These are phyloP conservation scores for Trichoderma sp. DNA, from an alignment of 2,329 filamentous ascomycete species.

Conservation along the genomic window DNA sequence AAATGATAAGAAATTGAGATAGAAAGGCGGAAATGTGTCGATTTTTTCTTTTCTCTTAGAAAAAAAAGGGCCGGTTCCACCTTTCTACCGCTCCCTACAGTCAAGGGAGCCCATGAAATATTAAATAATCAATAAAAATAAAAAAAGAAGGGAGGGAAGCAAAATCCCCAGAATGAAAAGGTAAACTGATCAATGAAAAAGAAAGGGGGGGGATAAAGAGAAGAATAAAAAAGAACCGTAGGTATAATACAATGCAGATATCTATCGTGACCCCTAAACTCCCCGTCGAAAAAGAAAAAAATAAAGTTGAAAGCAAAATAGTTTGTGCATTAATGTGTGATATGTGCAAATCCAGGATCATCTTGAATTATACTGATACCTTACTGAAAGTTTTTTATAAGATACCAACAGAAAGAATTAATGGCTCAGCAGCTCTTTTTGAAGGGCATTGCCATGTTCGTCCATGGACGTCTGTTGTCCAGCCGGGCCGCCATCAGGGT, in stretches of 20 bases:
- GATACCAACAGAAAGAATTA: neutral
- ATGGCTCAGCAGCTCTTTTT: slow-evolving; percentile 32
- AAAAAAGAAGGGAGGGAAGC: neutral
- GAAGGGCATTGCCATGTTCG: slow-evolving; percentile 28
- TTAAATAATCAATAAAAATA: neutral
- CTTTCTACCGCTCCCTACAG: neutral
- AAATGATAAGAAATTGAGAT: neutral
- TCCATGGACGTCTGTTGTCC: slow-evolving; percentile 22
- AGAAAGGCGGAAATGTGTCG: neutral
- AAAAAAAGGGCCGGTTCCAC: neutral
- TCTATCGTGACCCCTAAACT: slow-evolving; percentile 20
- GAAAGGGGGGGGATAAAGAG: slow-evolving; percentile 23
- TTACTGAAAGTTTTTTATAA: neutral
- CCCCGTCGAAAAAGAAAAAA: neutral
- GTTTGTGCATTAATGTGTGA: slow-evolving; percentile 19
- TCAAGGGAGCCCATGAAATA: neutral
- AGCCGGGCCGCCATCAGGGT: neutral
- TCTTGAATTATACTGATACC: neutral
- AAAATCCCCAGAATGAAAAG: neutral
- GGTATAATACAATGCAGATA: slow-evolving; percentile 21
- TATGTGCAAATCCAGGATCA: slow-evolving; percentile 20
- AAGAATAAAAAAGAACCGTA: neutral
- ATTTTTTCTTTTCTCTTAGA: no score
- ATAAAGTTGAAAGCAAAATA: slow-evolving; percentile 2
- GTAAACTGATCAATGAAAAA: neutral